Conservation (phyloP, 495 filamentous ascomycete species). For the Penicillium crystallinum region DNA sequence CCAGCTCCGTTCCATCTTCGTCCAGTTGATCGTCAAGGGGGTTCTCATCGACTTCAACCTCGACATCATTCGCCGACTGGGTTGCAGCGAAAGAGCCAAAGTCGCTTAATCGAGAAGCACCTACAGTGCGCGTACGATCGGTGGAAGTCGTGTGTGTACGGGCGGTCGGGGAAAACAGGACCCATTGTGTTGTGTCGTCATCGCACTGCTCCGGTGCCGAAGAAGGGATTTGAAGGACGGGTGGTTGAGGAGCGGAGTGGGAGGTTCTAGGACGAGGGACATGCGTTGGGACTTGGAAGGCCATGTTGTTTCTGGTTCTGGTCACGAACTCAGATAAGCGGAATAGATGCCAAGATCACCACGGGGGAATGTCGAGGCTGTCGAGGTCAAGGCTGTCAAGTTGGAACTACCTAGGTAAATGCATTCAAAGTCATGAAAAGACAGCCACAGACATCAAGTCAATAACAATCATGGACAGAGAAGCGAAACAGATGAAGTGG, state of each 20-base stretch:
- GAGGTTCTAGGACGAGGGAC: slow-evolving; percentile 56
- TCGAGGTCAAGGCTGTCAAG: background rate
- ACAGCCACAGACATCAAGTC: background rate
- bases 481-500: no score
- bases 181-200: slow-evolving; percentile 87
- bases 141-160: slow-evolving; percentile 68
- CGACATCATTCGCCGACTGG: slow-evolving; percentile 37
- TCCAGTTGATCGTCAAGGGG: slow-evolving; percentile 51
- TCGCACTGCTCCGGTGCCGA: slow-evolving; percentile 31
- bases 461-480: background rate
- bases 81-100: slow-evolving; percentile 73
- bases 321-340: slow-evolving; percentile 1
- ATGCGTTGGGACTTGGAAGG: slow-evolving; percentile 73
- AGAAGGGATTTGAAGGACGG: slow-evolving; percentile 32
- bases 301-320: slow-evolving; percentile 52
- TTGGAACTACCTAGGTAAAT: background rate
- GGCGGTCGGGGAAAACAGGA: slow-evolving; percentile 81
- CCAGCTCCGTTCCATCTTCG: slow-evolving; percentile 68
- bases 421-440: background rate
- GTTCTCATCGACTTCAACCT: slow-evolving; percentile 45
- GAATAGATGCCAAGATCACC: slow-evolving; percentile 22
- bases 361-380: background rate
- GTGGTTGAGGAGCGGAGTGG: slow-evolving; percentile 44
- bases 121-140: slow-evolving; percentile 65
- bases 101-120: slow-evolving; percentile 72